phyloP scores from a whole-genome alignment of 495 filamentous ascomycete species.

The Chaetomidium leptoderma region DNA sequence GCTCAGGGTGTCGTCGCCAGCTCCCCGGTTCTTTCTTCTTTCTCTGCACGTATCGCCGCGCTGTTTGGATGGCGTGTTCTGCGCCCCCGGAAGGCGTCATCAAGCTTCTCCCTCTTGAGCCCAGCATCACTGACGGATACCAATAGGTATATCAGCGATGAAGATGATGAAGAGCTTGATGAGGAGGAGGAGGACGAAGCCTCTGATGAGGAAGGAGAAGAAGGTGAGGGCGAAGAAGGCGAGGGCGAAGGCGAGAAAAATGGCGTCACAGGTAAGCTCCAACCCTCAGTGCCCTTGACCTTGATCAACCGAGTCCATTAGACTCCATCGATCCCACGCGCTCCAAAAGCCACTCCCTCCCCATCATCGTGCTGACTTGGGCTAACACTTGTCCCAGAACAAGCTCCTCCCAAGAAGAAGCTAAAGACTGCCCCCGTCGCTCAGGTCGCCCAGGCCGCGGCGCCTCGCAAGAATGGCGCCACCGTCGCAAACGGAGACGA shows the following conservation, averaged over 20 bases:
- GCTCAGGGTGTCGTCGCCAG: background rate
- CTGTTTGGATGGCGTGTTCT: background rate
- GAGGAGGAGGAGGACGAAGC: constrained; percentile 38
- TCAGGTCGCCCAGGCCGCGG: constrained; percentile 24
- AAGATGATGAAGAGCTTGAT: constrained; percentile 39
- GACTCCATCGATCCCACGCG: background rate
- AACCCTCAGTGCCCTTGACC: background rate
- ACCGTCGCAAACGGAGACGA: constrained; percentile 21
- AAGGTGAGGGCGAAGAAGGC: constrained; percentile 34
- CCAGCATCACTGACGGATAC: constrained; percentile 13
- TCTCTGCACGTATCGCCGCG: background rate
- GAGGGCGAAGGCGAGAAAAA: constrained; percentile 30
- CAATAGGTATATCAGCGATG: constrained; percentile 37
- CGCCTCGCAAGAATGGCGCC: constrained; percentile 35
- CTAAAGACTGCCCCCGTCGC: constrained; percentile 37
- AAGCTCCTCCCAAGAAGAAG: constrained; percentile 49
- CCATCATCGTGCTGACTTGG: background rate
- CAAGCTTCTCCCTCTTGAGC: background rate
- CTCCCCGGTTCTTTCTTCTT: background rate
- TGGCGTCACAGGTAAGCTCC: constrained; percentile 27
- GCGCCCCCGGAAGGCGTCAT: background rate
- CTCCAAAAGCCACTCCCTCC: no score
- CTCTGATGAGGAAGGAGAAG: constrained; percentile 36
- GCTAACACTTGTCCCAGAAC: constrained; percentile 18
- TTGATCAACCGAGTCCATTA: background rate